phyloP scores from a whole-genome alignment of 2,329 filamentous ascomycete species.

The Boeremia exigua region DNA sequence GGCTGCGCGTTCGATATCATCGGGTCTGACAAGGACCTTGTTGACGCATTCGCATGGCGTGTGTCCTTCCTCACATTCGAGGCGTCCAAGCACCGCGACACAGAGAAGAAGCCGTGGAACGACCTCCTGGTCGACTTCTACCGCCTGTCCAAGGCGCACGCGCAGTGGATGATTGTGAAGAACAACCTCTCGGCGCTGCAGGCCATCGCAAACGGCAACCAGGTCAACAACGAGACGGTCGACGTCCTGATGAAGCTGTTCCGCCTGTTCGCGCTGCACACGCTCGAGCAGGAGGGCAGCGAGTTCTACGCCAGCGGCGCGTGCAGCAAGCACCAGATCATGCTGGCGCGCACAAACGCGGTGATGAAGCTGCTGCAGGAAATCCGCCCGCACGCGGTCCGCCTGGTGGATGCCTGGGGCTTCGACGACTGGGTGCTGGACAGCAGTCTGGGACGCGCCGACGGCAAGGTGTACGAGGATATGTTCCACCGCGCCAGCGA shows the following conservation, averaged over 20 bases:
- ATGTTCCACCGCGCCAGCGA: slow-evolving; percentile 75
- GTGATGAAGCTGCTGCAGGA: slow-evolving; percentile 74
- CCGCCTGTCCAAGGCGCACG: slow-evolving; percentile 75
- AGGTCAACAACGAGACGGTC: slow-evolving; percentile 64
- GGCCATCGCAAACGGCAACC: slow-evolving; percentile 57
- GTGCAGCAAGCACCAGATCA: slow-evolving; percentile 74
- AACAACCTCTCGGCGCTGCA: slow-evolving; percentile 77
- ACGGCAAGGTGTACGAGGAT: slow-evolving; percentile 80
- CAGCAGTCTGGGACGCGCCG: slow-evolving; percentile 70
- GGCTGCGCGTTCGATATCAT: slow-evolving; percentile 78
- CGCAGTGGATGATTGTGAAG: slow-evolving; percentile 79
- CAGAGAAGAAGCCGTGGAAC: slow-evolving; percentile 77
- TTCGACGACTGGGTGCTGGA: slow-evolving; percentile 82
- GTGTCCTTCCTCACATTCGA: slow-evolving; percentile 77
- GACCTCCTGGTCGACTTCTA: slow-evolving; percentile 79
- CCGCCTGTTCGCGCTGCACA: slow-evolving; percentile 69
- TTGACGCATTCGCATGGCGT: slow-evolving; percentile 77
- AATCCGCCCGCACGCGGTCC: slow-evolving; percentile 74
- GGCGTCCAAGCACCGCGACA: slow-evolving; percentile 74
- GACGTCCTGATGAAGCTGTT: slow-evolving; percentile 69
- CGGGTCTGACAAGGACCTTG: slow-evolving; percentile 72
- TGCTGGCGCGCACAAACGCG: slow-evolving; percentile 68
- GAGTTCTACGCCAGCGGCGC: slow-evolving; percentile 76
- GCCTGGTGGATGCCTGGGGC: slow-evolving; percentile 75
- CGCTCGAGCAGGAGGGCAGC: slow-evolving; percentile 70